Evolutionary conservation across 352 stramenopile species (phyloP), one percentile per base, ranked within the genome.

Genomic region (Phytopythium sindhum): DNA sequence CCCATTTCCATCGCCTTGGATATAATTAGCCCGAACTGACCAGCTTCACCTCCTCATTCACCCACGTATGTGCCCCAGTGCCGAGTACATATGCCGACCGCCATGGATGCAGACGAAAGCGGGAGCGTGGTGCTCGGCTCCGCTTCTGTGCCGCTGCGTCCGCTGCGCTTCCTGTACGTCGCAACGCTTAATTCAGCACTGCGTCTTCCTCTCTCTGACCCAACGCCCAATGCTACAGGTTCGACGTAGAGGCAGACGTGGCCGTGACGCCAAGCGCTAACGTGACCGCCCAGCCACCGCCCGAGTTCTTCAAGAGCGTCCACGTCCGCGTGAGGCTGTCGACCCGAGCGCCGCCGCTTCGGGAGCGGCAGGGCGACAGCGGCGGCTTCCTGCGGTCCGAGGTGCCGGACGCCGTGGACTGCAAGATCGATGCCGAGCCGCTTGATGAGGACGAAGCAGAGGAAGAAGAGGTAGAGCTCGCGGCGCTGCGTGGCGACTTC

Each of bases 221-320:
- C 23, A 42, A 3, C 17, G 26, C 31, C 39, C 65, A 28, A 28
- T 37, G 23, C 7, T 59, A 10, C 14, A 75, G 65, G 59, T 86
- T 90, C 35, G 81, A 88, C 57, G 71, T 90, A 6, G 77, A 89
- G 61, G 73, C 68, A 1, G 60, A 76, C 9, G 63, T 85, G 42
- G 62, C 62, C 11, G 48, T 86, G 7, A 47, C 67, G n/a, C 17
- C 23, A 14, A 51, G 5, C 8, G 60, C 44, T 2, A 24, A 19
- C 14, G 26, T 37, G 15, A 21, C 23, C 8, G 26, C 48, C 26
- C 0, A 37, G 8, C 14, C 48, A 19, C 26, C 17, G 1, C 0
- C 9, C 15, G 14, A 21, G 12, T 1, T 33, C 2, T 56, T 73
- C 59, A 65, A 64, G 12, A 28, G 53, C 24, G 66, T 85, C 8